phyloP scores from a whole-genome alignment of 2,329 filamentous ascomycete species.

The Colletotrichum orchidophilum region DNA sequence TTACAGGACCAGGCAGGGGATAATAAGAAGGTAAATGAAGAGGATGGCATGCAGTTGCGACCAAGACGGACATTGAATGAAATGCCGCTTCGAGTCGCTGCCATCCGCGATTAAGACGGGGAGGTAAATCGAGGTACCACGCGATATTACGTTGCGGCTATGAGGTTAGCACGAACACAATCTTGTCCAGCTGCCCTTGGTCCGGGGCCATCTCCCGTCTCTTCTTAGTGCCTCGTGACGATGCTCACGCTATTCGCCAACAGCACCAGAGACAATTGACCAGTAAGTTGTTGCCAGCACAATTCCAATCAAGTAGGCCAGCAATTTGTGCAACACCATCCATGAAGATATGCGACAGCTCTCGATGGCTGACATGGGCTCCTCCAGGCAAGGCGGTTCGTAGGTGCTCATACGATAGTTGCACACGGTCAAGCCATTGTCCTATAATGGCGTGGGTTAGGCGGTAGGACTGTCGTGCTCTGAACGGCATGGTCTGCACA shows the following conservation, averaged over 20 bases:
- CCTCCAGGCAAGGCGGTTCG: slow-evolving; percentile 7
- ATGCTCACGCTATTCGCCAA: background rate
- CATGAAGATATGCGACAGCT: background rate
- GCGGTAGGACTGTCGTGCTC: slow-evolving; percentile 6
- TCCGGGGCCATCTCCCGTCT: background rate
- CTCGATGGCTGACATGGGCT: background rate
- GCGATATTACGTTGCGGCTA: slow-evolving; percentile 17
- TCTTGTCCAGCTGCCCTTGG: background rate
- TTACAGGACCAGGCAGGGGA: background rate
- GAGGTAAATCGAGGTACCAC: background rate
- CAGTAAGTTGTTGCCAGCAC: background rate
- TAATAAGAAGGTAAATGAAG: background rate
- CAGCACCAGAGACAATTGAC: background rate
- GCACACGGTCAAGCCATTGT: slow-evolving; percentile 26
- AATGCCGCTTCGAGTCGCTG: background rate
- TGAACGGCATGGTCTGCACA: slow-evolving; percentile 32
- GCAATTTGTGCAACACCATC: background rate
- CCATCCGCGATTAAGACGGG: background rate
- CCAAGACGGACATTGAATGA: background rate
- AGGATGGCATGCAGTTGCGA: background rate
- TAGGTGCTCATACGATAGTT: slow-evolving; percentile 28
- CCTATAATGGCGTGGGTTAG: slow-evolving; percentile 10
- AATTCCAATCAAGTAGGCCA: background rate
- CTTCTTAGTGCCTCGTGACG: background rate
- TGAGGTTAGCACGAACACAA: background rate